A percentile compares a stretch with the other conserved stretches of the same genome.
phyloP scores from a whole-genome alignment of 805 yeast species.

The Saturnispora serradocipensis region DNA sequence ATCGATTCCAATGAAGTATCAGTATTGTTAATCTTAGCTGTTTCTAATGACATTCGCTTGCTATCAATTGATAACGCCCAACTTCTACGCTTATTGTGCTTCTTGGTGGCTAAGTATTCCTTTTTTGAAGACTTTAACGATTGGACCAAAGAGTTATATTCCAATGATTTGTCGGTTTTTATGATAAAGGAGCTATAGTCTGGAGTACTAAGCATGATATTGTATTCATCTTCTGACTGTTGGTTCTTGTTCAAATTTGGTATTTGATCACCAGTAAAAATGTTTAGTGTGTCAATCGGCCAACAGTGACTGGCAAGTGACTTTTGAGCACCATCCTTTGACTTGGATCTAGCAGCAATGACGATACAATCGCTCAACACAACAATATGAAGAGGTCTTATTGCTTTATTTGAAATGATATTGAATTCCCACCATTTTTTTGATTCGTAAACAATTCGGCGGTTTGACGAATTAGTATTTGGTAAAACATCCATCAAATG shows the following conservation, averaged over 20 bases:
- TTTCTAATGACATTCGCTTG: slow-evolving; percentile 16
- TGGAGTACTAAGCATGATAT: not conserved
- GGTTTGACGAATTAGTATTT: slow-evolving; percentile 39
- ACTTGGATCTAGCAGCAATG: slow-evolving; percentile 44
- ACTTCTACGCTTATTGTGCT: slow-evolving; percentile 3
- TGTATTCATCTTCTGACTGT: slow-evolving; percentile 12
- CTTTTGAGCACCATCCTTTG: slow-evolving; percentile 19
- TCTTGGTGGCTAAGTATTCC: not conserved
- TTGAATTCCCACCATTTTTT: slow-evolving; percentile 83
- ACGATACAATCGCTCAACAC: slow-evolving; percentile 69
- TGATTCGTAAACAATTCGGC: slow-evolving; percentile 73
- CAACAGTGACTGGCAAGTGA: slow-evolving; percentile 67
- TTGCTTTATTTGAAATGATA: slow-evolving; percentile 74
- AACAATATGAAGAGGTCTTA: slow-evolving; percentile 67
- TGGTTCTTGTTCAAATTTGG: slow-evolving; percentile 48
- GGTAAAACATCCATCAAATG: slow-evolving; percentile 81
- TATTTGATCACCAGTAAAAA: slow-evolving; percentile 28
- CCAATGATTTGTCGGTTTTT: slow-evolving; percentile 1
- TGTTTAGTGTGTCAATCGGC: slow-evolving; percentile 33
- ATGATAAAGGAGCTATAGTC: slow-evolving; percentile 1
- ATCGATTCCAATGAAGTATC: slow-evolving; percentile 13
- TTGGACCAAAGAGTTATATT: not conserved
- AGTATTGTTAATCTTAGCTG: slow-evolving; percentile 35
- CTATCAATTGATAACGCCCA: not conserved
- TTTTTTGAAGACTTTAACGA: not conserved